A percentile compares a stretch with the other conserved stretches of the same genome.
phyloP scores from a whole-genome alignment of 2,329 filamentous ascomycete species.

The Ascosphaera aggregata region DNA sequence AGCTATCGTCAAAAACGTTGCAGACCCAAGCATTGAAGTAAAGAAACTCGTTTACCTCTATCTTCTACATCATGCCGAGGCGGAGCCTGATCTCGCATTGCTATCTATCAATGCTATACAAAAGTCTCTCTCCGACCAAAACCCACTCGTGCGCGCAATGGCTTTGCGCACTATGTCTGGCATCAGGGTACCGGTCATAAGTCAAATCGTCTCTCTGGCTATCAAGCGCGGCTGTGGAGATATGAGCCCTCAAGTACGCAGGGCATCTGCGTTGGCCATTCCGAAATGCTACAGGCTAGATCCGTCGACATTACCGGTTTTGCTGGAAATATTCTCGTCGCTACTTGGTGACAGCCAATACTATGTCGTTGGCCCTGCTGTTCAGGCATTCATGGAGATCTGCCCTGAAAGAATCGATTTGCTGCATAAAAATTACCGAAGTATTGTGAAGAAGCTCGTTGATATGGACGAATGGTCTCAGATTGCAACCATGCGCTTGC shows the following conservation, averaged over 20 bases:
- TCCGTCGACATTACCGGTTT: slow-evolving; percentile 58
- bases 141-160: slow-evolving; percentile 73
- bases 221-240: slow-evolving; percentile 87
- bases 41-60: slow-evolving; percentile 99
- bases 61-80: slow-evolving; percentile 85
- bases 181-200: slow-evolving; percentile 92
- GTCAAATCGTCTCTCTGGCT: slow-evolving; percentile 84
- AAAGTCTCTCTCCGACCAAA: slow-evolving; percentile 82
- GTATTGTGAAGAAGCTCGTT: slow-evolving; percentile 67
- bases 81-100: slow-evolving; percentile 83
- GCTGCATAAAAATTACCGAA: slow-evolving; percentile 73
- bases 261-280: slow-evolving; percentile 78
- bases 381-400: slow-evolving; percentile 68
- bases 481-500: slow-evolving; percentile 54
- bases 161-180: slow-evolving; percentile 93
- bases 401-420: slow-evolving; percentile 74
- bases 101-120: slow-evolving; percentile 98
- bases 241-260: slow-evolving; percentile 85
- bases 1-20: slow-evolving; percentile 94
- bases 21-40: slow-evolving; percentile 78
- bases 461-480: slow-evolving; percentile 99
- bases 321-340: slow-evolving; percentile 57
- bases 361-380: slow-evolving; percentile 85
- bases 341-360: slow-evolving; percentile 82
- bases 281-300: slow-evolving; percentile 91